Evolutionary conservation across 2,329 filamentous ascomycete genomes (phyloP).

Genomic region (Sporothrix curviconia): DNA sequence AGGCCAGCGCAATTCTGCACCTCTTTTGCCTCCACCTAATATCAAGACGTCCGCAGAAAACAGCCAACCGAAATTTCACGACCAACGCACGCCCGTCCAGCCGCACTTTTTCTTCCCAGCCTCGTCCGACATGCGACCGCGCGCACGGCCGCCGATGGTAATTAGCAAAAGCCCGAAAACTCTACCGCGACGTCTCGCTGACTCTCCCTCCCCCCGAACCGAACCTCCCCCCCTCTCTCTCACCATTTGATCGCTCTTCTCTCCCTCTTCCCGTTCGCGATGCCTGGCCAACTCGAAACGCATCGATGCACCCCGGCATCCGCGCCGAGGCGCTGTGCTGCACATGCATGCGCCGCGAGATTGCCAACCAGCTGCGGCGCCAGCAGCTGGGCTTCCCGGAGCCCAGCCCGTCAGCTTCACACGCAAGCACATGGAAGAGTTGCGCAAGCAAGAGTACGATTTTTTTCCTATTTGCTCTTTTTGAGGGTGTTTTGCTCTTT

Average conservation of each 20-base stretch:
- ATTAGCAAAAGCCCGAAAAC: not conserved
- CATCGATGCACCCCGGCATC: constrained; percentile 57
- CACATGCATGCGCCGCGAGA: constrained; percentile 56
- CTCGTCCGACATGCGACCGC: not conserved
- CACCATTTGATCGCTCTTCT: too few relatives aligned
- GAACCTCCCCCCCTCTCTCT: not conserved
- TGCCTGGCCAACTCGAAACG: constrained; percentile 34
- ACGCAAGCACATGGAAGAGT: constrained; percentile 71
- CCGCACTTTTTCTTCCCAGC: not conserved
- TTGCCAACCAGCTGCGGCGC: constrained; percentile 68
- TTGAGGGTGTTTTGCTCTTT: constrained; percentile 6
- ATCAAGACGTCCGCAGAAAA: too few relatives aligned
- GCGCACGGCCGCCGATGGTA: not conserved
- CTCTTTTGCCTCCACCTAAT: not conserved
- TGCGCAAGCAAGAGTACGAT: constrained; percentile 70
- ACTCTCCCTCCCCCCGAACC: not conserved
- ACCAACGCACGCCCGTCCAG: too few relatives aligned
- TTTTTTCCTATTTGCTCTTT: too few relatives aligned
- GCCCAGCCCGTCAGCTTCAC: constrained; percentile 94
- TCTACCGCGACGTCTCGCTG: not conserved
- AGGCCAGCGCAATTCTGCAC: not conserved
- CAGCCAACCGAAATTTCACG: not conserved
- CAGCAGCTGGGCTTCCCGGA: constrained; percentile 66
- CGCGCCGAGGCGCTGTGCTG: constrained; percentile 57
- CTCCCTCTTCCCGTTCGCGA: not conserved